phyloP scores from a whole-genome alignment of 1,284 basidiomycete genomes.

The Rhodotorula sp. region DNA sequence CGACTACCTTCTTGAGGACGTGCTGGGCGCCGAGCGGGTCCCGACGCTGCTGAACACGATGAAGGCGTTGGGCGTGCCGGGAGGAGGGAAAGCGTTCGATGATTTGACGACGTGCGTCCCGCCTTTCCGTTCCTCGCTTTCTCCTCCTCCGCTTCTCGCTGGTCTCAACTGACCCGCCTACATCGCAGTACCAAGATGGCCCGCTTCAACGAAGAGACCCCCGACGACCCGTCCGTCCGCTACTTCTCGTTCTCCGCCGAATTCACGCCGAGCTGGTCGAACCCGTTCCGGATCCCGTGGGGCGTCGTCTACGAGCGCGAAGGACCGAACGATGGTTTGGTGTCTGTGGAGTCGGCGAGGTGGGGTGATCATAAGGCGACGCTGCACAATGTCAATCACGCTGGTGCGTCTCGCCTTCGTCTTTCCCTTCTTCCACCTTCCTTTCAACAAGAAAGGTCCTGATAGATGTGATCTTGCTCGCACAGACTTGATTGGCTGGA shows the following conservation, averaged over 20 bases:
- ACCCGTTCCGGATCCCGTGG: conserved; percentile 57
- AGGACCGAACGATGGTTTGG: conserved; percentile 84
- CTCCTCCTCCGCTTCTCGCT: too few species aligned
- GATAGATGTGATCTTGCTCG: too few species aligned
- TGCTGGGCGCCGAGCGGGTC: conserved; percentile 61
- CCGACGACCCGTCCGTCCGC: conserved; percentile 69
- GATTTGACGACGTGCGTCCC: conserved; percentile 64
- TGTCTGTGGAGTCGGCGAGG: conserved; percentile 75
- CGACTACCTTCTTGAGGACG: conserved; percentile 79
- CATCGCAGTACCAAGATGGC: conserved; percentile 65
- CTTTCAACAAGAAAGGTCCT: too few species aligned
- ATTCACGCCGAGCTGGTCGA: conserved; percentile 77
- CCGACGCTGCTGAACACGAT: conserved; percentile 61
- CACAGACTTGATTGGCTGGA: conserved; percentile 51
- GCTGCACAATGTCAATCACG: conserved; percentile 82
- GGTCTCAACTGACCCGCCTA: too few species aligned
- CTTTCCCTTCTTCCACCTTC: neutral
- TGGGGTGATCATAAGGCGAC: conserved; percentile 72
- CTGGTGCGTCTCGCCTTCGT: conserved; percentile 47
- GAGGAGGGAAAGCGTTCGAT: conserved; percentile 87
- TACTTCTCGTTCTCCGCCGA: conserved; percentile 93
- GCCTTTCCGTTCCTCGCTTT: neutral
- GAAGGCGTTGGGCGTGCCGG: conserved; percentile 72
- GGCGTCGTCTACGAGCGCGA: conserved; percentile 81
- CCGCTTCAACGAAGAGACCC: conserved; percentile 78